phyloP scores from a whole-genome alignment of 441 rosid species.

The Cnidoscolus chayamansa region DNA sequence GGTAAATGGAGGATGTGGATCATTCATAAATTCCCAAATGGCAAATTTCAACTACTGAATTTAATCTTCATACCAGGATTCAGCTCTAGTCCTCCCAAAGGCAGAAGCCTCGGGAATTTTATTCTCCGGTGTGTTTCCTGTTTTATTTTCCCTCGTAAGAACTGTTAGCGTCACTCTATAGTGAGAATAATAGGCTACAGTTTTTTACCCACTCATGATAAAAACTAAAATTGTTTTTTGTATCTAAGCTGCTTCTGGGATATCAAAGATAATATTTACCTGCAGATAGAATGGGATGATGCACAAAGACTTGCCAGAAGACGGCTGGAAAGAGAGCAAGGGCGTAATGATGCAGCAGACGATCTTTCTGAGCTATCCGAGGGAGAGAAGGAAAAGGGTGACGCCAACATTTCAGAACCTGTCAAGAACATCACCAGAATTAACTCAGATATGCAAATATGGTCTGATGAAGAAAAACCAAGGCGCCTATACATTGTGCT shows the following conservation, averaged over 20 bases:
- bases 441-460: slow-evolving; percentile 46
- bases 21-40: neutral
- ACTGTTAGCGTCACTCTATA: too few relatives aligned
- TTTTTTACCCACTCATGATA: neutral
- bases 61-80: neutral
- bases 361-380: slow-evolving; percentile 81
- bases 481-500: slow-evolving; percentile 57
- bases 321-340: slow-evolving; percentile 67
- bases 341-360: slow-evolving; percentile 67
- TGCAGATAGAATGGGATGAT: slow-evolving; percentile 75
- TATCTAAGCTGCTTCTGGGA: neutral
- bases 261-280: neutral
- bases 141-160: neutral
- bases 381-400: slow-evolving; percentile 70
- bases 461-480: slow-evolving; percentile 51
- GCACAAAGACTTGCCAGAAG: slow-evolving; percentile 61
- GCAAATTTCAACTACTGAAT: neutral
- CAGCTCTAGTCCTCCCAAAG: neutral
- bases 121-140: neutral
- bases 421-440: slow-evolving; percentile 33
- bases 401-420: slow-evolving; percentile 29
- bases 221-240: neutral
- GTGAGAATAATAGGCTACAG: too few relatives aligned
- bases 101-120: neutral
- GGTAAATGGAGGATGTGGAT: too few relatives aligned